Evolutionary conservation across 1,284 basidiomycete species (phyloP).

Genomic region (Apiotrichum porosum): DNA sequence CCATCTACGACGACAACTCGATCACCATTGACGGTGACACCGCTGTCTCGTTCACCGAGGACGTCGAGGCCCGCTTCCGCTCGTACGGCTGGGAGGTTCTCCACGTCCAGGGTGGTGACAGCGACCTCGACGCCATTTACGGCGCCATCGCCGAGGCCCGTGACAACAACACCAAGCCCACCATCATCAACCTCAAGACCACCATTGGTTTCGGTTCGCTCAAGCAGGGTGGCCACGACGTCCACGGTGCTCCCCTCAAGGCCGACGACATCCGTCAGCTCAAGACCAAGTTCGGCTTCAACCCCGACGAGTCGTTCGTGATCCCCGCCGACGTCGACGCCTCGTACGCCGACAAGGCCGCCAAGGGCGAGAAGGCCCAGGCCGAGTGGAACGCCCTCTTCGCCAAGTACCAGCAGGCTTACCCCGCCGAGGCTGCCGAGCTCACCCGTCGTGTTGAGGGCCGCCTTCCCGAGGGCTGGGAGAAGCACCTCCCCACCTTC

Average conservation of each 20-base stretch:
- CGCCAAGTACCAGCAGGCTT: slow-evolving; percentile 67
- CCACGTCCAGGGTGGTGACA: slow-evolving; percentile 77
- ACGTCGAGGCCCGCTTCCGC: slow-evolving; percentile 81
- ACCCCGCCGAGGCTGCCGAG: slow-evolving; percentile 78
- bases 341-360: slow-evolving; percentile 62
- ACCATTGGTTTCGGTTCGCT: slow-evolving; percentile 93
- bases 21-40: slow-evolving; percentile 96
- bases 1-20: slow-evolving; percentile 85
- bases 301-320: slow-evolving; percentile 71
- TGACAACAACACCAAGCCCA: slow-evolving; percentile 73
- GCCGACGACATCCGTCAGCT: slow-evolving; percentile 79
- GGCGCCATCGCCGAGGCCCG: slow-evolving; percentile 74
- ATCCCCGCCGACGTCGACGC: slow-evolving; percentile 72
- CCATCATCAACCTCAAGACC: slow-evolving; percentile 78
- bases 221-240: slow-evolving; percentile 84
- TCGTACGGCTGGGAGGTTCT: slow-evolving; percentile 93
- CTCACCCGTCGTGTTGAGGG: slow-evolving; percentile 78
- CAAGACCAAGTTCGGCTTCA: slow-evolving; percentile 81
- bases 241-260: slow-evolving; percentile 90
- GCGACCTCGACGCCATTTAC: slow-evolving; percentile 73
- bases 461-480: slow-evolving; percentile 79
- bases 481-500: slow-evolving; percentile 71
- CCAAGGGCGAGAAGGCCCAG: slow-evolving; percentile 70
- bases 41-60: slow-evolving; percentile 86
- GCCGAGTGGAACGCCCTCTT: slow-evolving; percentile 71